Evolutionary conservation across 2,329 filamentous ascomycete genomes (phyloP).

Genomic region (Moelleriella libera): DNA sequence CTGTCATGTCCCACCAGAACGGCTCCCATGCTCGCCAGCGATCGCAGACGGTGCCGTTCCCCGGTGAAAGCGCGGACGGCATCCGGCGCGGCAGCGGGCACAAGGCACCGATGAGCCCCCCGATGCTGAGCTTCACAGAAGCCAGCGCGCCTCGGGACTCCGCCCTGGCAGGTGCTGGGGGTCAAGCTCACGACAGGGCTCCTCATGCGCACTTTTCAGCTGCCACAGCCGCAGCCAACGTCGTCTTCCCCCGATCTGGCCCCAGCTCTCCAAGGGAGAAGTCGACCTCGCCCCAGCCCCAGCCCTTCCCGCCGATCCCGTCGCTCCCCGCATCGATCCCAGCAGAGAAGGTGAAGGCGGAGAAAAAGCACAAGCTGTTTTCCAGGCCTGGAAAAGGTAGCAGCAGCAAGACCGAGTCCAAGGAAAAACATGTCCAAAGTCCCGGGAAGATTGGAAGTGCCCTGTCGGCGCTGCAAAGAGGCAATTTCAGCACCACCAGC

Average conservation of each 20-base stretch:
- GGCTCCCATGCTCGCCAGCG: conserved; percentile 45
- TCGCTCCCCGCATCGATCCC: conserved; percentile 14
- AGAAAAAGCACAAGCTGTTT: conserved; percentile 74
- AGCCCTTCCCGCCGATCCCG: conserved; percentile 21
- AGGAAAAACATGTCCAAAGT: conserved; percentile 55
- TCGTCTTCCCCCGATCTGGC: conserved; percentile 55
- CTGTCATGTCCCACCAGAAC: conserved; percentile 51
- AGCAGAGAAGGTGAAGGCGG: conserved; percentile 40
- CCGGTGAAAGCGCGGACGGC: conserved; percentile 27
- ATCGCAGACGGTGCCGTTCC: conserved; percentile 58
- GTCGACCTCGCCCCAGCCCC: conserved; percentile 17
- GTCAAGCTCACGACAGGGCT: conserved; percentile 45
- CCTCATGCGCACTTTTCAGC: conserved; percentile 48
- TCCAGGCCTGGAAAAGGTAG: conserved; percentile 64
- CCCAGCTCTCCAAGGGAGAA: conserved; percentile 34
- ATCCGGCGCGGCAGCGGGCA: conserved; percentile 29
- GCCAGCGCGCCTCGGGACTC: conserved; percentile 46
- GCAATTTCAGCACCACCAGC: conserved; percentile 58
- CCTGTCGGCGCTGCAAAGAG: conserved; percentile 48
- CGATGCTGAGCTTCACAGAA: conserved; percentile 49
- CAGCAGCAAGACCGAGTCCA: conserved; percentile 48
- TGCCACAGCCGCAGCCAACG: conserved; percentile 51
- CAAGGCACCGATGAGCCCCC: conserved; percentile 42
- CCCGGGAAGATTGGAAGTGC: conserved; percentile 58
- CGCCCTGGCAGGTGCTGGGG: conserved; percentile 31